Evolutionary conservation across 1,139 yeast species (phyloP).

Genomic region (Geotrichum citri-aurantii): DNA sequence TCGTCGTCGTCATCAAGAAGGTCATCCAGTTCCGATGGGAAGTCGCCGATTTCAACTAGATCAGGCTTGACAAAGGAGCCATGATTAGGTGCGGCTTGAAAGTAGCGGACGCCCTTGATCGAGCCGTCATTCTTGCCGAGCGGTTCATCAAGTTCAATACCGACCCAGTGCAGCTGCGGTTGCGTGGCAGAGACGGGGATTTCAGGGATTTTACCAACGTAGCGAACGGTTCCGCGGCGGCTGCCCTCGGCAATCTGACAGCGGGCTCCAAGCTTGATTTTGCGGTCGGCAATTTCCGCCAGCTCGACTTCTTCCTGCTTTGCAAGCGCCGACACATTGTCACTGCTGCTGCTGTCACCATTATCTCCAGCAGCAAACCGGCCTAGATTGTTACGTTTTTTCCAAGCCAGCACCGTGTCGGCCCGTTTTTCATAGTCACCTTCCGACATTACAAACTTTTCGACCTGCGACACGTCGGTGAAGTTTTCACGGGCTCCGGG

Average conservation of each 20-base stretch:
- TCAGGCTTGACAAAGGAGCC: constrained; percentile 47
- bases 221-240: constrained; percentile 63
- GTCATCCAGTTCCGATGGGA: constrained; percentile 29
- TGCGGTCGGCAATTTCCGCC: constrained; percentile 34
- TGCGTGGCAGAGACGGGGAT: constrained; percentile 37
- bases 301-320: constrained; percentile 28
- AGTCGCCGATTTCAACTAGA: constrained; percentile 37
- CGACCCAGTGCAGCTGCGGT: constrained; percentile 52
- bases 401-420: constrained; percentile 73
- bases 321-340: too few species aligned
- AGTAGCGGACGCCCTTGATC: constrained; percentile 59
- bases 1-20: constrained; percentile 30
- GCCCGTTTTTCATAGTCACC: constrained; percentile 57
- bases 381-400: constrained; percentile 59
- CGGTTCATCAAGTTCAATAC: constrained; percentile 60
- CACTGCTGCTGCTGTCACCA: constrained; percentile 21
- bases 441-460: constrained; percentile 52
- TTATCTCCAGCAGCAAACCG: constrained; percentile 55
- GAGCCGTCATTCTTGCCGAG: constrained; percentile 78
- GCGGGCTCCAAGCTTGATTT: constrained; percentile 33
- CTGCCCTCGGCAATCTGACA: constrained; percentile 37
- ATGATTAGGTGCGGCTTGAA: constrained; percentile 45
- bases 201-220: constrained; percentile 59
- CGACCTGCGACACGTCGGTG: constrained; percentile 37
- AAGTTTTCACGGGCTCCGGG: constrained; percentile 31